These are phyloP conservation scores for Epichloe scottii DNA, from an alignment of 2,329 filamentous ascomycete species.

Conservation along the genomic window DNA sequence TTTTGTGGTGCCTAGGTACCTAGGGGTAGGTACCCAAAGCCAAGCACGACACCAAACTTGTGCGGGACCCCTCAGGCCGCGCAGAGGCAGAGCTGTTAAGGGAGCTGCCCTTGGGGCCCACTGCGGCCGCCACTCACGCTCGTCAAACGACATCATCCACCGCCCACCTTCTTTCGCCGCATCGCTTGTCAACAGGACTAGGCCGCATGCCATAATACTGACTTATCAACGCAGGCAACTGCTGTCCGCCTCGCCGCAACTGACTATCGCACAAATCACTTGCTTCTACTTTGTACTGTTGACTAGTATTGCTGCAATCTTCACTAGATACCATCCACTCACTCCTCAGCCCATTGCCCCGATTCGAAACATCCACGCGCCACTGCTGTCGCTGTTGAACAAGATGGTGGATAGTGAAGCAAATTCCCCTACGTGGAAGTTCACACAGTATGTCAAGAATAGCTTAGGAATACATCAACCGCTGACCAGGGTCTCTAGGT, in stretches of 20 bases:
- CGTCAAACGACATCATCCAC: slow-evolving; percentile 16
- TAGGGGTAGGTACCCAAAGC: background rate
- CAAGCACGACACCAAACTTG: background rate
- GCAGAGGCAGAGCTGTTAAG: slow-evolving; percentile 5
- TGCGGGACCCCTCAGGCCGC: background rate
- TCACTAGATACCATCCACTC: background rate
- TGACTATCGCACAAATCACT: slow-evolving; percentile 1
- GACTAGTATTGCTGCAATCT: background rate
- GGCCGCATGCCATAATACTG: slow-evolving; percentile 6
- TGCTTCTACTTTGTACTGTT: background rate
- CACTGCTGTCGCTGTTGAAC: slow-evolving; percentile 20
- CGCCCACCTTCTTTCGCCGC: slow-evolving; percentile 10
- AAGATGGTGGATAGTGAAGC: slow-evolving; percentile 96
- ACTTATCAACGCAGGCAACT: slow-evolving; percentile 5
- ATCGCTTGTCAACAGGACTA: slow-evolving; percentile 10
- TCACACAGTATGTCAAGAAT: slow-evolving; percentile 72
- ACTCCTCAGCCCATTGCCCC: background rate
- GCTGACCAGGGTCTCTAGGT: slow-evolving; percentile 42
- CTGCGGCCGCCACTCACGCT: slow-evolving; percentile 9
- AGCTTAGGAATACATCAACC: slow-evolving; percentile 8
- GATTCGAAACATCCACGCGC: slow-evolving; percentile 12
- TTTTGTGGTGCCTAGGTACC: too few relatives aligned
- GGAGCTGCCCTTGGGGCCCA: slow-evolving; percentile 12
- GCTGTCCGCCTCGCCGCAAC: slow-evolving; percentile 1
- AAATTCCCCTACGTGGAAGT: slow-evolving; percentile 97